Evolutionary conservation across 1,284 basidiomycete genomes (phyloP), one percentile per base, ranked within the genome.

Genomic region (Rhodotorula mucilaginosa): DNA sequence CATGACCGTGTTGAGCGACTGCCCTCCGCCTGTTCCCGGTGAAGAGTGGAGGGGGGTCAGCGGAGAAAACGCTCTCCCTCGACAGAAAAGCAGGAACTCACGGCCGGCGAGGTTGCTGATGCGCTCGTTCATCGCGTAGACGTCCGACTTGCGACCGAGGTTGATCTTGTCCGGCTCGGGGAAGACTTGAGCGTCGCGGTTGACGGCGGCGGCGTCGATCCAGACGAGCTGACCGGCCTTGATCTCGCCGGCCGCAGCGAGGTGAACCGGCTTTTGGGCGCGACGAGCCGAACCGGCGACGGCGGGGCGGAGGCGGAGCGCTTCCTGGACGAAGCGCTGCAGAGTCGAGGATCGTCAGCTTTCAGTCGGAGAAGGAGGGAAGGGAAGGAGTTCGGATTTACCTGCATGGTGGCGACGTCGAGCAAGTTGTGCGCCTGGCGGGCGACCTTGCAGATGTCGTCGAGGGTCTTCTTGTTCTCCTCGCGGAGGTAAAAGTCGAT

Each of bases 231-330:
- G 49, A 10, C 49, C 48, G 19, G 31, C 49, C n/a, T 19, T 31
- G n/a, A n/a, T 29, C 47, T 56, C 39, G 39, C 39, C 39, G 10
- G 39, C 39, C 10, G 10, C 39, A 44, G 12, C 10, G 10, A 44
- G 39, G 39, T 44, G 39, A 44, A 44, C 39, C 39, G 39, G 39
- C 39, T 10, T 44, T 13, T 44, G 39, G 1, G 39, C 71, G 54
- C 68, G 54, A 29, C 76, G 74, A 26, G 70, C 69, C 47, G 72
- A 67, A 29, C 70, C 73, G 12, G 71, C 56, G 21, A 74, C 65
- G 54, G 67, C 59, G 5, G 76, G 76, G 39, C 69, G 70, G 44
- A 77, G 73, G 34, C 76, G 69, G 21, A 75, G 59, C 1, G 61
- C 73, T 59, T 77, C 75, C 44, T 66, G 59, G 62, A 71, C 63